Evolutionary conservation across 2,329 filamentous ascomycete genomes (phyloP).

Genomic region (Ophiognomonia clavigignenti-juglandacearum): DNA sequence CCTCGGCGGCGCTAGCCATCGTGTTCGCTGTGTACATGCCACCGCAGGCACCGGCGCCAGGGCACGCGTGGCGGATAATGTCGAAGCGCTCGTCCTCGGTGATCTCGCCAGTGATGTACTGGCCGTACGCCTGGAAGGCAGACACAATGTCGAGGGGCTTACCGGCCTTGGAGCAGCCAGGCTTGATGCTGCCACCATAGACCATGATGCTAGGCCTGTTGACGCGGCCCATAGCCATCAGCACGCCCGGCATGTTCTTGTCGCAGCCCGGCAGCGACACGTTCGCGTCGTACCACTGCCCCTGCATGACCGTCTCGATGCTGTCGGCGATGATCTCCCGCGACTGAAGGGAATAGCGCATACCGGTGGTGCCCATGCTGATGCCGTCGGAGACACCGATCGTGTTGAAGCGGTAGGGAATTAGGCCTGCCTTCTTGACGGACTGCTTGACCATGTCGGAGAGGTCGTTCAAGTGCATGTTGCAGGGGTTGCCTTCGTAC

Average conservation of each 20-base stretch:
- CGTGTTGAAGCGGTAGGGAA: slow-evolving; percentile 98
- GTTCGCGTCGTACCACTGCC: slow-evolving; percentile 98
- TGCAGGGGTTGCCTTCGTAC: slow-evolving; percentile 98
- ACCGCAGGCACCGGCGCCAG: slow-evolving; percentile 76
- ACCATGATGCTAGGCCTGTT: slow-evolving; percentile 97
- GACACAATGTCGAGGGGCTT: slow-evolving; percentile 88
- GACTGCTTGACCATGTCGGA: slow-evolving; percentile 67
- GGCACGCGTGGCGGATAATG: slow-evolving; percentile 89
- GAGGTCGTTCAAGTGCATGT: slow-evolving; percentile 95
- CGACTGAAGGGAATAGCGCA: slow-evolving; percentile 92
- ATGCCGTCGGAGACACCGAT: slow-evolving; percentile 97
- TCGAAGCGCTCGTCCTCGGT: slow-evolving; percentile 88
- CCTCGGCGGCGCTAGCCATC: slow-evolving; percentile 70
- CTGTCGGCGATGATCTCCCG: slow-evolving; percentile 96
- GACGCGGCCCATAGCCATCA: slow-evolving; percentile 90
- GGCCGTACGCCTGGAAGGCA: slow-evolving; percentile 95
- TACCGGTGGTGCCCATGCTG: slow-evolving; percentile 96
- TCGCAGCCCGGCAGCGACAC: slow-evolving; percentile 96
- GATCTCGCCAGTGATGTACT: slow-evolving; percentile 89
- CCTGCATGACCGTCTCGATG: slow-evolving; percentile 98
- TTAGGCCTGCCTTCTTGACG: slow-evolving; percentile 65
- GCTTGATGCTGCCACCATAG: slow-evolving; percentile 90
- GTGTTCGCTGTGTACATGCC: slow-evolving; percentile 82
- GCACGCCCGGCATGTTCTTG: slow-evolving; percentile 97
- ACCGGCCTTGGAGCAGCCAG: slow-evolving; percentile 76